phyloP scores from a whole-genome alignment of 2,329 filamentous ascomycete species.

The Alternaria incomplexa region DNA sequence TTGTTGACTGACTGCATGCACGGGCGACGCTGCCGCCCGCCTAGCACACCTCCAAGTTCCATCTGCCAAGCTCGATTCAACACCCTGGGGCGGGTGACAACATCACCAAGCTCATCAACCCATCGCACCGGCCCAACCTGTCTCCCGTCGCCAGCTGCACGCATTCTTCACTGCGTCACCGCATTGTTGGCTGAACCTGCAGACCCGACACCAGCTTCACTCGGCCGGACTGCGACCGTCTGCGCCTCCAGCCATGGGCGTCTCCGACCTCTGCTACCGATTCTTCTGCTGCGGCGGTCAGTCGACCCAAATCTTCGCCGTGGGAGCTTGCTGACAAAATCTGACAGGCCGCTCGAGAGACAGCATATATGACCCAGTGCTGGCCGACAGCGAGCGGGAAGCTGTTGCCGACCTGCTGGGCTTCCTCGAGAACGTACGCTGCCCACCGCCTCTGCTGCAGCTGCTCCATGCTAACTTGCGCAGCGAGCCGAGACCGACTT shows the following conservation, averaged over 20 bases:
- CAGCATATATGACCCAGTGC: conserved; percentile 63
- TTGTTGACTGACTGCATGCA: conserved; percentile 7
- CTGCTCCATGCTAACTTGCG: conserved; percentile 40
- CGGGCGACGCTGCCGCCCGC: conserved; percentile 11
- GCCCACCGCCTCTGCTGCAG: conserved; percentile 8
- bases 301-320: conserved; percentile 9
- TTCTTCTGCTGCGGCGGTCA: conserved; percentile 49
- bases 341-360: conserved; percentile 54
- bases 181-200: neutral
- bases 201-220: conserved; percentile 2
- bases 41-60: conserved; percentile 9
- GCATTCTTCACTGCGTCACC: conserved; percentile 11
- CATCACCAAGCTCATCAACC: conserved; percentile 9
- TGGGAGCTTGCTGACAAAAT: conserved; percentile 26
- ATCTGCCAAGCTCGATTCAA: conserved; percentile 8
- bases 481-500: conserved; percentile 97
- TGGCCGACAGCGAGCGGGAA: conserved; percentile 95
- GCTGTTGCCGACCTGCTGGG: conserved; percentile 93
- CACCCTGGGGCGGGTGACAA: conserved; percentile 6
- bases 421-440: conserved; percentile 88
- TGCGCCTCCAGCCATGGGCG: conserved; percentile 39
- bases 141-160: conserved; percentile 17
- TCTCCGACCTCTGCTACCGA: conserved; percentile 41
- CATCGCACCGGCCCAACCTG: conserved; percentile 8
- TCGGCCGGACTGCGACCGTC: conserved; percentile 32